Evolutionary conservation across 2,329 filamentous ascomycete species (phyloP).

Genomic region (Cryoendolithus antarcticus): DNA sequence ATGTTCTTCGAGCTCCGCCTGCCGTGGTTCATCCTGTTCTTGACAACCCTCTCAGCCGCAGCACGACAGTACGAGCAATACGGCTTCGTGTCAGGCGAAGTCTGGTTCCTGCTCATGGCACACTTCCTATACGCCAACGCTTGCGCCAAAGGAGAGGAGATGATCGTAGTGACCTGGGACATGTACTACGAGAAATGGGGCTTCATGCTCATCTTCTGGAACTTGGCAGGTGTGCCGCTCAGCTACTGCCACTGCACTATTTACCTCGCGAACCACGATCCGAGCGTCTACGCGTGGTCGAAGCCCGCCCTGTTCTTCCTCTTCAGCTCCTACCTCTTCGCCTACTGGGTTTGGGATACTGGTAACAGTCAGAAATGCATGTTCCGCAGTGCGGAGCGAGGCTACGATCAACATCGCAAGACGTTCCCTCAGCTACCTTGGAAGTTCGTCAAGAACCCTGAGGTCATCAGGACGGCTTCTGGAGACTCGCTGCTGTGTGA

Average conservation of each 20-base stretch:
- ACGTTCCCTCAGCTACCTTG: conserved; percentile 83
- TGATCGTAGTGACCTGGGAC: conserved; percentile 83
- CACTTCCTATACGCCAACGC: conserved; percentile 89
- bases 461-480: conserved; percentile 58
- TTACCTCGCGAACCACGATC: conserved; percentile 73
- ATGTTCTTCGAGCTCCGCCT: conserved; percentile 93
- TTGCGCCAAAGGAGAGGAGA: conserved; percentile 82
- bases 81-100: conserved; percentile 77
- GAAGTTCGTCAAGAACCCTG: conserved; percentile 69
- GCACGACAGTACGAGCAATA: conserved; percentile 74
- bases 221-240: conserved; percentile 78
- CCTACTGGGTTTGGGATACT: conserved; percentile 88
- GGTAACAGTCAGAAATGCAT: conserved; percentile 89
- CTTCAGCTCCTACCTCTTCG: conserved; percentile 61
- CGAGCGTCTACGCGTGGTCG: conserved; percentile 66
- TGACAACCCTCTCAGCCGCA: conserved; percentile 63
- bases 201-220: conserved; percentile 98
- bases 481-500: conserved; percentile 70
- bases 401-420: conserved; percentile 56
- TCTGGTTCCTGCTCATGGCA: conserved; percentile 72
- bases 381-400: conserved; percentile 69
- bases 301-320: conserved; percentile 52
- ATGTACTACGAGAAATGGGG: conserved; percentile 97
- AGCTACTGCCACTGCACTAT: conserved; percentile 91
- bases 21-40: conserved; percentile 82